Base-by-base conservation (phyloP, 2,329 filamentous ascomycete species). In the Scedosporium boydii region DNA sequence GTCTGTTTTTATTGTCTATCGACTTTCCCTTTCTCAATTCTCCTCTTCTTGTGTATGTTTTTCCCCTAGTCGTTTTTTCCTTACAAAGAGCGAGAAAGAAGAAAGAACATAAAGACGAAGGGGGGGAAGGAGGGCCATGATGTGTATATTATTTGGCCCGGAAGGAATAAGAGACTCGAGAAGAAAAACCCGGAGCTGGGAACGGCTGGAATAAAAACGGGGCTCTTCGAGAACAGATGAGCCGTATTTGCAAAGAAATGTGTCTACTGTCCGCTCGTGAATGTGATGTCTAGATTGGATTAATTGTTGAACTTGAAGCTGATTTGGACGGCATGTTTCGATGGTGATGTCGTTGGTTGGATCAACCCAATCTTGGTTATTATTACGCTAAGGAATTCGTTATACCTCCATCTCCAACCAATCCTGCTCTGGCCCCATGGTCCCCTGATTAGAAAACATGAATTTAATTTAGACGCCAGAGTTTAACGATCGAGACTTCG, bases 121-220 rank as follows among this genome's bases (percentile, higher is more conserved):
- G n/a, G 41, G 38, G 21, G 58, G n/a, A n/a, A 18, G 16, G 23
- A 27, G 51, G 51, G 51, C 51, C 51, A 55, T 55, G 23, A 14
- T 55, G 51, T 55, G 51, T 55, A 55, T 55, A 55, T 55, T 55
- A 55, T 55, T 55, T 55, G 51, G 51, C 51, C 51, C 12, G 23
- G 51, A 9, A 9, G 51, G 14, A 55, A 23, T n/a, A 7, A 26
- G 21, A 12, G 21, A 23, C 51, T 55, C 51, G 18, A 55, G 44
- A 16, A n/a, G n/a, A 55, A 18, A 23, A 55, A 55, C 7, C 12
- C 51, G 23, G 51, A n/a, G 51, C 51, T 55, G 51, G 23, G 23
- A 55, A 55, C 23, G 2, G 51, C 51, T 55, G 51, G 51, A 55
- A 55, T 55, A 23, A 48, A 55, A 55, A 55, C 29, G 23, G 23